These are phyloP conservation scores for Podospora conica DNA, from an alignment of 495 filamentous ascomycete species.

Conservation along the genomic window DNA sequence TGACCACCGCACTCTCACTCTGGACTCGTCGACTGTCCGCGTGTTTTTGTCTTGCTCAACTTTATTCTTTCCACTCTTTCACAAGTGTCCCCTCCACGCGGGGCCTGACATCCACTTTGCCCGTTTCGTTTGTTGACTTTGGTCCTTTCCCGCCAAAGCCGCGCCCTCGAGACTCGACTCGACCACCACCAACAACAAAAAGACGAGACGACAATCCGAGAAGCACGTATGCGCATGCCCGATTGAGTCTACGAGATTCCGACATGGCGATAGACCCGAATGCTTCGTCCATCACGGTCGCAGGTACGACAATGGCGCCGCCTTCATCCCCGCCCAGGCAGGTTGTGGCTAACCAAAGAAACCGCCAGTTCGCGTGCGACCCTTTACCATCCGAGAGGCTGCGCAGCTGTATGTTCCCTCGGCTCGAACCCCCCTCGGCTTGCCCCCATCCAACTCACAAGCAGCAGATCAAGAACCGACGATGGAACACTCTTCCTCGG, in stretches of 20 bases:
- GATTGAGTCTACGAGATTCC: conserved; percentile 20
- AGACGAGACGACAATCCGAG: neutral
- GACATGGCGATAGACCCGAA: conserved; percentile 29
- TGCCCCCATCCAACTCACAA: neutral
- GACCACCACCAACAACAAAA: neutral
- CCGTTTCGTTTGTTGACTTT: conserved; percentile 7
- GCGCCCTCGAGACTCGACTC: neutral
- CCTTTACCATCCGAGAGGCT: conserved; percentile 78
- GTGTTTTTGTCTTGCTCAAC: too few species aligned
- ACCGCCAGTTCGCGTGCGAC: conserved; percentile 76
- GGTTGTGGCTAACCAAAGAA: conserved; percentile 7
- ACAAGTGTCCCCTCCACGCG: neutral
- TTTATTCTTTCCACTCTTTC: neutral
- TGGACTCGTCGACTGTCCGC: neutral
- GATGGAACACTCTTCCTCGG: conserved; percentile 89
- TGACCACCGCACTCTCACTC: neutral
- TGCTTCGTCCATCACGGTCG: conserved; percentile 55
- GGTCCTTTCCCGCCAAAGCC: neutral
- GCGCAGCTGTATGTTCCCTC: conserved; percentile 52
- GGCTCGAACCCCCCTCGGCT: too few species aligned
- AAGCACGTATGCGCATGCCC: neutral
- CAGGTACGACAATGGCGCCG: conserved; percentile 35
- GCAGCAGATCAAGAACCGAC: conserved; percentile 61
- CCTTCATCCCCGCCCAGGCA: neutral
- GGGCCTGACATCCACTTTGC: neutral